These are phyloP conservation scores for Barnettozyma salicaria DNA, from an alignment of 805 yeast genomes.

Conservation along the genomic window DNA sequence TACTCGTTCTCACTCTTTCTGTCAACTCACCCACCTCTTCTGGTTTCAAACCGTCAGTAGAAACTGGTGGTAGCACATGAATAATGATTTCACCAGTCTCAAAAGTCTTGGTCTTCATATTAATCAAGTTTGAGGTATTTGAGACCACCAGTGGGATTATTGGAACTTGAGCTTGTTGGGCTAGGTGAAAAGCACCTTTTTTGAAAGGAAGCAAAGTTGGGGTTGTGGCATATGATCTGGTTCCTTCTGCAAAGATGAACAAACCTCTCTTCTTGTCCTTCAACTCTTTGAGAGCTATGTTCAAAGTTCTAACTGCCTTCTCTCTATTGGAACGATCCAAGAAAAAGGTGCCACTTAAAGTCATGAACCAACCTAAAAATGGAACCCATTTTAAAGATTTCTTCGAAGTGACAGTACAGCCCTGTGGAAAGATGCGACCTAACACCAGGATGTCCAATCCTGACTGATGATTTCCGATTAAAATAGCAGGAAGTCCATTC, in stretches of 20 bases:
- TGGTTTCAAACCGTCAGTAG: conserved; percentile 61
- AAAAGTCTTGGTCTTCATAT: conserved; percentile 55
- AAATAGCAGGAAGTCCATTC: conserved; percentile 62
- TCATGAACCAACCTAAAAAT: conserved; percentile 95
- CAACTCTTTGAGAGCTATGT: conserved; percentile 57
- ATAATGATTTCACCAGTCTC: conserved; percentile 71
- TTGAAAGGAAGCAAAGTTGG: conserved; percentile 81
- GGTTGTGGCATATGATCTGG: conserved; percentile 70
- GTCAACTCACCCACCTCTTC: conserved; percentile 65
- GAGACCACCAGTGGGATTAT: conserved; percentile 83
- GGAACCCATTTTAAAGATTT: conserved; percentile 79
- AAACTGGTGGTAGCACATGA: conserved; percentile 75
- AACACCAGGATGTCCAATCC: conserved; percentile 77
- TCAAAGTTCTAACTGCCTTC: conserved; percentile 70
- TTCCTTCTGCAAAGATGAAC: conserved; percentile 96
- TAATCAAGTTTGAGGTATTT: conserved; percentile 73
- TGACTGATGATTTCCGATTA: conserved; percentile 86
- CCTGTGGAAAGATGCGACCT: conserved; percentile 80
- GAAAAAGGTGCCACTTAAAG: conserved; percentile 83
- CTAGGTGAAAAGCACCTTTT: conserved; percentile 97
- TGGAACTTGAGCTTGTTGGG: conserved; percentile 87
- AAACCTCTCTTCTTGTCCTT: conserved; percentile 63
- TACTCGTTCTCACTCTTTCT: conserved; percentile 47
- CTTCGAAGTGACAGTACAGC: conserved; percentile 90
- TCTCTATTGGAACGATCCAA: conserved; percentile 75